A percentile compares a stretch with the other conserved stretches of the same genome.
Evolutionary conservation across 306 rosid genomes (phyloP).

Genomic region (Gynostemma pentaphyllum): DNA sequence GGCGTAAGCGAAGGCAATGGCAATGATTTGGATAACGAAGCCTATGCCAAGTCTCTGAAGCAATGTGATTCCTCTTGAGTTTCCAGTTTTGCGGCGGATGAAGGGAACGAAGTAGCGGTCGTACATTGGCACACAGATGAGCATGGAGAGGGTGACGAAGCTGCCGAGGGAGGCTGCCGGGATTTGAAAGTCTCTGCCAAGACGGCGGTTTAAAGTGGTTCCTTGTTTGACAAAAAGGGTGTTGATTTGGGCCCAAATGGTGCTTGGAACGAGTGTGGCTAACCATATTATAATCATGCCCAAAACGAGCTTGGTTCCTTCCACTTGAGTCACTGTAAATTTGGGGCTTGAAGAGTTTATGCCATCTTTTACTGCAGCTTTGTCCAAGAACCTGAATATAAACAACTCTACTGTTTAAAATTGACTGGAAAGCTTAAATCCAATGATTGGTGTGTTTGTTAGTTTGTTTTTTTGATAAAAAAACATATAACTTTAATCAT

Average conservation of each 20-base stretch:
- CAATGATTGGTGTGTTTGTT: too few species aligned
- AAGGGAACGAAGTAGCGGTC: constrained; percentile 49
- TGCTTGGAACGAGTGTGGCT: constrained; percentile 58
- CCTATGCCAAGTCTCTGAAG: constrained; percentile 46
- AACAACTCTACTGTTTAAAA: not conserved
- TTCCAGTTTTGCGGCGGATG: constrained; percentile 32
- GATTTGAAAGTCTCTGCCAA: constrained; percentile 19
- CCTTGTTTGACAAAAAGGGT: constrained; percentile 66
- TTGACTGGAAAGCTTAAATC: too few species aligned
- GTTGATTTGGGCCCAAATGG: constrained; percentile 60
- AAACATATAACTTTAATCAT: too few species aligned
- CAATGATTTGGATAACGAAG: constrained; percentile 35
- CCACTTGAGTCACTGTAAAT: constrained; percentile 63
- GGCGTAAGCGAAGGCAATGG: constrained; percentile 32
- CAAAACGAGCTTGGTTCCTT: constrained; percentile 42
- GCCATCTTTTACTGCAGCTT: constrained; percentile 47
- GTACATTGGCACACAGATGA: constrained; percentile 37
- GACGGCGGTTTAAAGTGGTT: constrained; percentile 34
- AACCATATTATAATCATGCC: constrained; percentile 61
- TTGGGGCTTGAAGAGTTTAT: constrained; percentile 18
- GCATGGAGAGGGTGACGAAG: constrained; percentile 49
- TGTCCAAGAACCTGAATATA: constrained; percentile 50
- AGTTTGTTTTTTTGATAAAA: too few species aligned
- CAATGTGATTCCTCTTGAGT: constrained; percentile 43
- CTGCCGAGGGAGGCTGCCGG: constrained; percentile 53